Evolutionary conservation across 192 early-diverging fungal species (phyloP), one percentile per base, ranked within the genome.

Genomic region (Chytriomyces sp.): DNA sequence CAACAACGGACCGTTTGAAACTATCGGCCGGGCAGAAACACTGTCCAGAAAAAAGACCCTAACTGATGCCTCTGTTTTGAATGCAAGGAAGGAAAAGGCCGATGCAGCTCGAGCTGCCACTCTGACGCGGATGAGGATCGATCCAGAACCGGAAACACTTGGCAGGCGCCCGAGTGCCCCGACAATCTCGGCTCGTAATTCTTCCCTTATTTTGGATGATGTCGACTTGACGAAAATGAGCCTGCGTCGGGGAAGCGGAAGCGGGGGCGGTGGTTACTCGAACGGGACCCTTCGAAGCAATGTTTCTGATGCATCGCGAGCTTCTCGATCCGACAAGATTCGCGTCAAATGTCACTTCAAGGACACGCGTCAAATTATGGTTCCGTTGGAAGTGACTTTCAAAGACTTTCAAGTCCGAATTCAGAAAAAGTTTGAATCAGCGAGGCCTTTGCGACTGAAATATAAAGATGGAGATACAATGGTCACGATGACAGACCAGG

Each of bases 401-500:
- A 62, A 78, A 8, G 88, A 90, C 22, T 74, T 93, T 31, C 32
- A 79, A 0, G 57, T 71, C 36, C 58, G 81, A 8, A 80, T 92
- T 4, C 78, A 86, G 32, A 84, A 84, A 37, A 93, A 93, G 69
- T 91, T 92, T 70, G 68, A 68, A n/a, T 26, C 49, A 3, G 36
- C 52, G 37, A 72, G 60, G 49, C 71, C 74, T 1, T 67, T 94
- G 57, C 80, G 83, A 31, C 75, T 97, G 32, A 87, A 90, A 70
- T 97, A 95, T 76, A 88, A 87, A 76, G 95, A 97, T 63, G 93
- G 94, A 73, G 93, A 94, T 52, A 88, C 86, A 36, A 82, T 92
- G 76, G 87, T 95, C n/a, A 77, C 90, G 40, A 92, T 97, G 88
- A 90, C 89, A 31, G 94, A 96, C 76, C 89, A 97, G 34, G 95